Evolutionary conservation across 805 yeast genomes (phyloP), one percentile per base, ranked within the genome.

Genomic region (Saccharomyces eubayanus): DNA sequence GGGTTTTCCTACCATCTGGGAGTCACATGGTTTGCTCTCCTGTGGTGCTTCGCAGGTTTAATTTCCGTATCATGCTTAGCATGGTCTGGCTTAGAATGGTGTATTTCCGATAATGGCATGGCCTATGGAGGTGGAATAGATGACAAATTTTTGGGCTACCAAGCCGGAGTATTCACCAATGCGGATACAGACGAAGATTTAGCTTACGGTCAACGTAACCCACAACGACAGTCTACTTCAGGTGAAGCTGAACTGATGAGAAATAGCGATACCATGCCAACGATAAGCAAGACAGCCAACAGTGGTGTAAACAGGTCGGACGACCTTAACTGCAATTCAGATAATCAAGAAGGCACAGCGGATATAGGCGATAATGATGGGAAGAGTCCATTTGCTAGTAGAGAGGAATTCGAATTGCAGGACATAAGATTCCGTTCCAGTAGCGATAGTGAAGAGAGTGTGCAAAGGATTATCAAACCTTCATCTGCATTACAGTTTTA

Each of bases 1-100:
- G 71, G 70, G 14, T 64, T 68, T 49, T 53, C 63, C 1, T 63
- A 59, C 43, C 59, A 56, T 47, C 30, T 68, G 2, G 70, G 68
- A 4, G 47, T 45, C 5, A 48, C 60, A 1, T 68, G 70, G 70
- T 62, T 62, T 31, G 31, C 57, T 4, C 59, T 60, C 24, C 47
- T 65, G 27, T 63, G 65, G 60, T 29, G 62, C 20, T 55, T 62
- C 21, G 59, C 62, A 3, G 52, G 56, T 40, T 59, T 61, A 29
- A 54, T 62, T 10, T 48, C 57, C 11, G 46, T 66, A 1, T 62
- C 68, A 12, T 59, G 65, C 31, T 51, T 65, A 6, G 59, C 63
- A 2, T 68, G 72, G 71, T 60, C 69, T 5, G 72, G 72, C 40
- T 50, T 67, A 9, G 72, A 66, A 57, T 68, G 72, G 72, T 68